A percentile compares a stretch with the other conserved stretches of the same genome.
phyloP scores from a whole-genome alignment of 768 basidiomycete species.

The Phanerodontia chrysosporium region DNA sequence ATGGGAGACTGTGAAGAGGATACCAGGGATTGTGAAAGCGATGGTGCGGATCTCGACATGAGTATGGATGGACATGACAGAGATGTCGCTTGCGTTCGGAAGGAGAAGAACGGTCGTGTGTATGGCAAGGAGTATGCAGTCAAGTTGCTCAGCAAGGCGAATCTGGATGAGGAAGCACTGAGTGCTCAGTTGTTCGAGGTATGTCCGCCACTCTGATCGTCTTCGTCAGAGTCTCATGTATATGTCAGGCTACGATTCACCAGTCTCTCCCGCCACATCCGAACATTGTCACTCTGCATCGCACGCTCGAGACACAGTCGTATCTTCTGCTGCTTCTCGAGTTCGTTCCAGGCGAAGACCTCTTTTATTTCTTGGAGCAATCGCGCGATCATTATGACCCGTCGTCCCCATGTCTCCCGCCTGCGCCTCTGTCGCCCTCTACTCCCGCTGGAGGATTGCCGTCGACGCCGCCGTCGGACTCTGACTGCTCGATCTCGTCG shows the following conservation, averaged over 20 bases:
- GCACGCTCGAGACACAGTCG: slow-evolving; percentile 87
- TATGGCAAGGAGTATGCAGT: slow-evolving; percentile 89
- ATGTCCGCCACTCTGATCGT: no score
- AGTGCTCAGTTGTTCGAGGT: slow-evolving; percentile 91
- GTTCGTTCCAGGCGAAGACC: slow-evolving; percentile 93
- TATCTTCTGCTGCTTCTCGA: slow-evolving; percentile 92
- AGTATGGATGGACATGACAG: slow-evolving; percentile 25
- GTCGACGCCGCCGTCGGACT: slow-evolving; percentile 72
- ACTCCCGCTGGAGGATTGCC: slow-evolving; percentile 46
- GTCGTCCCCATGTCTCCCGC: slow-evolving; percentile 15
- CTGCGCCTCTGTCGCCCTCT: slow-evolving; percentile 18
- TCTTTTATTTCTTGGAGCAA: slow-evolving; percentile 98
- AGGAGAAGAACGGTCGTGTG: slow-evolving; percentile 15
- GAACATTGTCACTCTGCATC: slow-evolving; percentile 93
- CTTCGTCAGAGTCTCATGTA: background rate
- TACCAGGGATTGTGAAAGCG: slow-evolving; percentile 46
- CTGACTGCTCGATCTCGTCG: slow-evolving; percentile 30
- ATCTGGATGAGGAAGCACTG: slow-evolving; percentile 85
- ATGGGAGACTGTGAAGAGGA: slow-evolving; percentile 33
- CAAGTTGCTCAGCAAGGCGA: slow-evolving; percentile 92
- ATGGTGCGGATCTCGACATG: slow-evolving; percentile 30
- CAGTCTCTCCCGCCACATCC: slow-evolving; percentile 86
- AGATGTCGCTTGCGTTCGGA: slow-evolving; percentile 31
- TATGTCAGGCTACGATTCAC: slow-evolving; percentile 79
- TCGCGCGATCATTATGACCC: slow-evolving; percentile 80